Evolutionary conservation across 805 yeast genomes (phyloP).

Genomic region (Barnettozyma californica): DNA sequence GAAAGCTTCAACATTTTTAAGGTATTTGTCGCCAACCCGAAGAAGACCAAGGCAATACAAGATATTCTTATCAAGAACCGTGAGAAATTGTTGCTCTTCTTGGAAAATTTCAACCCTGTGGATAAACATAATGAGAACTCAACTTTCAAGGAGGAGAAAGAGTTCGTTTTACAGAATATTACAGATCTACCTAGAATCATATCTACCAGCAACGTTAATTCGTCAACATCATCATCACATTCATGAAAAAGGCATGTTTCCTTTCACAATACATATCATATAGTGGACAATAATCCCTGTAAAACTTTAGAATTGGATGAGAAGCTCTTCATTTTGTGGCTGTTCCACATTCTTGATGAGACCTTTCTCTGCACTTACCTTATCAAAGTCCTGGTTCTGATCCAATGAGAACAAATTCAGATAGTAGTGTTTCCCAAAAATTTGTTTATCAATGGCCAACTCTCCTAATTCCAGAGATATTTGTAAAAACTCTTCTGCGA

Average conservation of each 20-base stretch:
- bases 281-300: not conserved
- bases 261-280: not conserved
- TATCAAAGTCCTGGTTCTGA: not conserved
- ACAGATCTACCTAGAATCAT: constrained; percentile 60
- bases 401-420: constrained; percentile 33
- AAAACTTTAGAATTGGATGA: not conserved
- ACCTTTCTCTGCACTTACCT: not conserved
- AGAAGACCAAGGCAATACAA: constrained; percentile 69
- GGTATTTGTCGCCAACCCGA: constrained; percentile 94
- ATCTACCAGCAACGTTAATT: constrained; percentile 19
- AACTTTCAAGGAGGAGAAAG: constrained; percentile 70
- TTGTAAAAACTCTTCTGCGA: constrained; percentile 60
- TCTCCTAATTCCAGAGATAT: constrained; percentile 51
- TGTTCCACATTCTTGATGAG: constrained; percentile 1
- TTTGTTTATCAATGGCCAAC: constrained; percentile 61
- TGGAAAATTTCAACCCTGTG: constrained; percentile 57
- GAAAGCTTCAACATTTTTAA: constrained; percentile 94
- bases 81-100: constrained; percentile 64
- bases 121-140: constrained; percentile 52
- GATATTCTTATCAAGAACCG: constrained; percentile 84
- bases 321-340: not conserved
- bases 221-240: constrained; percentile 1
- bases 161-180: constrained; percentile 71
- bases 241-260: not conserved
- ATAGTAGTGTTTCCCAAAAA: constrained; percentile 62